phyloP scores from a whole-genome alignment of 768 basidiomycete genomes.

The Leccinum uliginosum region DNA sequence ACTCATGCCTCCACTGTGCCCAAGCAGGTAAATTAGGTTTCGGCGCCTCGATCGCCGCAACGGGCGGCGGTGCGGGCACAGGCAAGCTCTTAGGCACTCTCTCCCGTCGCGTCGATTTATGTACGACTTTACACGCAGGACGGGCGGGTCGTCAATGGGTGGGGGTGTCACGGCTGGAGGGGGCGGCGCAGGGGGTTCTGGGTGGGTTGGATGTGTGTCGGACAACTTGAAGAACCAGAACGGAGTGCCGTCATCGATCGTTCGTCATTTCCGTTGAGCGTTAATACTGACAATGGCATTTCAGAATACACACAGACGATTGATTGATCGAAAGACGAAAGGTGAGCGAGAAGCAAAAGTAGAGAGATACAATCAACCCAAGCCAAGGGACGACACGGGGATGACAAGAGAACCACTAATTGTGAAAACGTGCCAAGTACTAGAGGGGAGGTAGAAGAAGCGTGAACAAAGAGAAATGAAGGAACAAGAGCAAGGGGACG shows the following conservation, averaged over 20 bases:
- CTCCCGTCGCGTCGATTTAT: conserved; percentile 56
- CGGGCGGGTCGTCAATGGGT: conserved; percentile 49
- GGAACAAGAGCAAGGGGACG: conserved; percentile 17
- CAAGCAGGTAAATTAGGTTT: conserved; percentile 66
- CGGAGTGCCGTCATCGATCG: not conserved
- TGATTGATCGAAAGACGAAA: not conserved
- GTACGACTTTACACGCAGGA: conserved; percentile 72
- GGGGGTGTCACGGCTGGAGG: conserved; percentile 42
- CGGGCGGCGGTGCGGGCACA: conserved; percentile 29
- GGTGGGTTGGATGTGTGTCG: conserved; percentile 12
- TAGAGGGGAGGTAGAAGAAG: not conserved
- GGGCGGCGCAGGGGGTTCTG: conserved; percentile 36
- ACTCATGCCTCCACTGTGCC: conserved; percentile 79
- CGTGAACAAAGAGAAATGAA: not conserved
- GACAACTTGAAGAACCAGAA: not conserved
- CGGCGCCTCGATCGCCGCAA: conserved; percentile 40
- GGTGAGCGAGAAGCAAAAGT: not conserved
- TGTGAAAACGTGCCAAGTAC: not conserved
- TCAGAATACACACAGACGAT: no score
- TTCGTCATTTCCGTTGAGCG: not conserved
- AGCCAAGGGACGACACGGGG: no score
- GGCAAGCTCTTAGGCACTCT: conserved; percentile 41
- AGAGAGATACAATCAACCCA: not conserved
- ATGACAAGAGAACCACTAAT: conserved; percentile 11
- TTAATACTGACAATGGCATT: not conserved